phyloP scores from a whole-genome alignment of 805 yeast genomes.

The Candida nonsorbophila region DNA sequence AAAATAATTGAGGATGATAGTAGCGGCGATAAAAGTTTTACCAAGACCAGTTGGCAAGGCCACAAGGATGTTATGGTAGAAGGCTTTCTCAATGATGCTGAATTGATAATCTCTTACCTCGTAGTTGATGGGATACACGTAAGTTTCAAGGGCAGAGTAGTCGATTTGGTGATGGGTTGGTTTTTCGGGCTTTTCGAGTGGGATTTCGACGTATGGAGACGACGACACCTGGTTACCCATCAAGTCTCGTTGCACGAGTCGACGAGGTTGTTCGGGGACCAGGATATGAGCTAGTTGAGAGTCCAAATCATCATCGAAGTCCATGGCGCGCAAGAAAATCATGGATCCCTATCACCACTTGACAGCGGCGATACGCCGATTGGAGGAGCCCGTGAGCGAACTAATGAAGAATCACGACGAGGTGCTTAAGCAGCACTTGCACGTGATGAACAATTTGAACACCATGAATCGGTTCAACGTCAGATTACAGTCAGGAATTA shows the following conservation, averaged over 20 bases:
- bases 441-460: constrained; percentile 19
- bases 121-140: constrained; percentile 80
- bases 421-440: constrained; percentile 21
- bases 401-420: constrained; percentile 23
- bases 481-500: not conserved
- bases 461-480: constrained; percentile 11
- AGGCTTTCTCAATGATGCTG: constrained; percentile 67
- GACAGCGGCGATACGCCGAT: constrained; percentile 14
- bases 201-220: too few species aligned
- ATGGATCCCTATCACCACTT: constrained; percentile 21
- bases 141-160: constrained; percentile 26
- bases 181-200: constrained; percentile 1
- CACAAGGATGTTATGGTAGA: constrained; percentile 71
- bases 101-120: constrained; percentile 85
- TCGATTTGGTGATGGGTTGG: constrained; percentile 23
- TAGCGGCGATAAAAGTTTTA: constrained; percentile 91
- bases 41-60: constrained; percentile 98
- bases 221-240: too few species aligned
- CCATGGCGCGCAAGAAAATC: not conserved
- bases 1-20: constrained; percentile 84
- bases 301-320: constrained; percentile 7
- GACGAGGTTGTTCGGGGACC: too few species aligned
- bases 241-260: too few species aligned
- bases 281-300: not conserved
- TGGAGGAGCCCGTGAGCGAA: constrained; percentile 19